Percentiles rank a stretch among this genome's conserved stretches.
phyloP scores from a whole-genome alignment of 305 asterid species.

The Fraxinus nigra region DNA sequence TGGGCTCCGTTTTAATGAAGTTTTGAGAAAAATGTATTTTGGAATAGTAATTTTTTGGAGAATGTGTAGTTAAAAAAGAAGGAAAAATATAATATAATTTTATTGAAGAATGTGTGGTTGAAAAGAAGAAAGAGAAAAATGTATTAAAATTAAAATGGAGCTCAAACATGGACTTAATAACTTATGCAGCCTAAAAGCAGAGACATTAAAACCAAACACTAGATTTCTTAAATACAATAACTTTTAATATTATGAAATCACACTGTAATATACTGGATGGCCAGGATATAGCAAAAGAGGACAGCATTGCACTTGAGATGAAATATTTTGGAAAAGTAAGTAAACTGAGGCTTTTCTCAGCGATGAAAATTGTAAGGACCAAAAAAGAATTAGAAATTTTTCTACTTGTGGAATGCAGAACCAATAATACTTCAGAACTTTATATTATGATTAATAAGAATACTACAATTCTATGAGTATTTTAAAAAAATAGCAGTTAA shows the following conservation, averaged over 20 bases:
- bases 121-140: too few relatives aligned
- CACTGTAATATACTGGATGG: not conserved
- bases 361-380: not conserved
- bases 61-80: too few relatives aligned
- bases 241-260: not conserved
- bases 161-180: not conserved
- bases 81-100: too few relatives aligned
- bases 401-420: slow-evolving; percentile 5
- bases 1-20: too few relatives aligned
- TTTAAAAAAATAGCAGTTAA: not conserved
- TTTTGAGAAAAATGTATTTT: too few relatives aligned
- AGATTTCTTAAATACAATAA: not conserved
- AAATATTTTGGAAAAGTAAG: not conserved
- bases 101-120: too few relatives aligned
- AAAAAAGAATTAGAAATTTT: not conserved
- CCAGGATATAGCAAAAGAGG: not conserved
- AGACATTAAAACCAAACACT: not conserved
- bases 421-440: not conserved
- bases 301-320: slow-evolving; percentile 9
- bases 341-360: slow-evolving; percentile 12
- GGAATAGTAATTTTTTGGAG: too few relatives aligned
- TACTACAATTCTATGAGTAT: not conserved
- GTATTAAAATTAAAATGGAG: too few relatives aligned
- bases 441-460: not conserved
- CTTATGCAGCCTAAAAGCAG: slow-evolving; percentile 1